A percentile compares a stretch with the other conserved stretches of the same genome.
phyloP scores from a whole-genome alignment of 2,329 filamentous ascomycete species.

The Saccharata proteae region DNA sequence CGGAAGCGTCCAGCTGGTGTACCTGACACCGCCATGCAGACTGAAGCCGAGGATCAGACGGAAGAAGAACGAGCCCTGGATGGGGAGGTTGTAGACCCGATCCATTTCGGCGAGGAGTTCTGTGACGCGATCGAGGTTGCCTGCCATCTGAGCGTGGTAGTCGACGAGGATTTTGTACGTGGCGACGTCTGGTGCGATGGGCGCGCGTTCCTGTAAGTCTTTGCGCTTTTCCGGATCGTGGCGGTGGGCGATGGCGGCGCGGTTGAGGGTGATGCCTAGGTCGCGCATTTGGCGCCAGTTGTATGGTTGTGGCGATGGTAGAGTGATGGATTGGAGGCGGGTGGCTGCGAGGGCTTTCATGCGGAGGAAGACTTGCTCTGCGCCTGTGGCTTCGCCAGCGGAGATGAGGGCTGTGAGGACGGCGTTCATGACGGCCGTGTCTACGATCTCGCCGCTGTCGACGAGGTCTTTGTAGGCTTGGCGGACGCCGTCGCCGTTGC shows the following conservation, averaged over 20 bases:
- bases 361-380: constrained; percentile 66
- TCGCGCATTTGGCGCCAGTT: constrained; percentile 30
- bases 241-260: constrained; percentile 30
- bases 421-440: constrained; percentile 76
- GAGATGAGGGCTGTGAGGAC: constrained; percentile 69
- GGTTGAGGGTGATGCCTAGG: constrained; percentile 36
- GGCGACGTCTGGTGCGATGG: constrained; percentile 59
- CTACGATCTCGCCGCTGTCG: constrained; percentile 74
- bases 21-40: constrained; percentile 52
- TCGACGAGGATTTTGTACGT: constrained; percentile 74
- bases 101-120: constrained; percentile 73
- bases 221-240: constrained; percentile 33
- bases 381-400: constrained; percentile 62
- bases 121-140: constrained; percentile 59
- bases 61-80: constrained; percentile 68
- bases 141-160: constrained; percentile 55
- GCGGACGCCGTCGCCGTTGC: constrained; percentile 62
- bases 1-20: constrained; percentile 59
- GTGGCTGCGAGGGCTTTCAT: constrained; percentile 57
- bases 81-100: constrained; percentile 45
- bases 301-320: too few relatives aligned
- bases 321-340: constrained; percentile 11
- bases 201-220: constrained; percentile 51
- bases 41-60: constrained; percentile 74
- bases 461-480: constrained; percentile 73